These are phyloP conservation scores for Agrocybe chaxingu DNA, from an alignment of 768 basidiomycete species.

Conservation along the genomic window DNA sequence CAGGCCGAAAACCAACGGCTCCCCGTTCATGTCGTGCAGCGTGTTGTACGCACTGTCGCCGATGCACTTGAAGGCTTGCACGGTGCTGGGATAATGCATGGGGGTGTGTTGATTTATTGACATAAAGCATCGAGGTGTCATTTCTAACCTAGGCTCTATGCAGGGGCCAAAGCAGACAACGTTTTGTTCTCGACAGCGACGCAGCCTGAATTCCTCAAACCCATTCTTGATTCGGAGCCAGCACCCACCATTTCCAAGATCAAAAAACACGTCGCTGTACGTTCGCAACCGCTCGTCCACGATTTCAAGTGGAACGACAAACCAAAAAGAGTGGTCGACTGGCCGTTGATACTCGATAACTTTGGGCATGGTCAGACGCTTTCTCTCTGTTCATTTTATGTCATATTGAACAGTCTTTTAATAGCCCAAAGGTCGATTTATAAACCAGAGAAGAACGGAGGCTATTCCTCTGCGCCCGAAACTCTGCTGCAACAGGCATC, in stretches of 20 bases:
- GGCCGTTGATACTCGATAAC: slow-evolving; percentile 6
- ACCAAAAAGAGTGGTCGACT: slow-evolving; percentile 9
- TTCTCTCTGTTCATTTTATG: background rate
- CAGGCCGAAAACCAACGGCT: slow-evolving; percentile 5
- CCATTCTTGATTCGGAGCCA: slow-evolving; percentile 9
- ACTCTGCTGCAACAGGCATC: slow-evolving; percentile 8
- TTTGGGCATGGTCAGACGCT: slow-evolving; percentile 11
- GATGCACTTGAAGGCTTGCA: slow-evolving; percentile 4
- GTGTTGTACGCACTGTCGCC: slow-evolving; percentile 2
- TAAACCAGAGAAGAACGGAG: slow-evolving; percentile 2
- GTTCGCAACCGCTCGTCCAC: slow-evolving; percentile 12
- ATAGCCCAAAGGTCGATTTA: slow-evolving; percentile 10
- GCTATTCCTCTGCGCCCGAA: slow-evolving; percentile 15
- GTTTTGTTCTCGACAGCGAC: slow-evolving; percentile 3
- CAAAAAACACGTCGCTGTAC: slow-evolving; percentile 4
- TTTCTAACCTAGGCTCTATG: background rate
- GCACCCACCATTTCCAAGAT: slow-evolving; percentile 2
- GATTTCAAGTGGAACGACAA: slow-evolving; percentile 10
- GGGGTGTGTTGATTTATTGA: slow-evolving; percentile 4
- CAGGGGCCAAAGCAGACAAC: slow-evolving; percentile 11
- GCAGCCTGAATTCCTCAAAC: slow-evolving; percentile 1
- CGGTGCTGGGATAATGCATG: slow-evolving; percentile 12
- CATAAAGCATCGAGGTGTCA: background rate
- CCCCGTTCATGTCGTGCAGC: slow-evolving; percentile 14
- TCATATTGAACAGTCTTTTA: background rate